Conservation (phyloP, 352 stramenopile genomes). For the Phytophthora multivora region DNA sequence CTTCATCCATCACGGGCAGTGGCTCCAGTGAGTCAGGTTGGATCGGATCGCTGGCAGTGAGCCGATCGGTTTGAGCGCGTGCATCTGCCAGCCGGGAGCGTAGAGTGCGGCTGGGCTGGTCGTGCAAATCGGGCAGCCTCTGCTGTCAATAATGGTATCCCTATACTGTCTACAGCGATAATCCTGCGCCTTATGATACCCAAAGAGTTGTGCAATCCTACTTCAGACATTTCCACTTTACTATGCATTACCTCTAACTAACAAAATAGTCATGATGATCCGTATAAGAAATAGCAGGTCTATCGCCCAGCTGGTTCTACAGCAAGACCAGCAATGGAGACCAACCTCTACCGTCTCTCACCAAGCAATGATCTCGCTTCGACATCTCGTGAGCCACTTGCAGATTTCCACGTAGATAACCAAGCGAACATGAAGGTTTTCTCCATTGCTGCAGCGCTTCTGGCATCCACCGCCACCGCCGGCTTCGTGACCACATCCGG, state of each 20-base stretch:
- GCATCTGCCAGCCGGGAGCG: slow-evolving; percentile 16
- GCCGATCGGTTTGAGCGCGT: slow-evolving; percentile 3
- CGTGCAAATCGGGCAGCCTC: slow-evolving; percentile 10
- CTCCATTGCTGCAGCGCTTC: slow-evolving; percentile 11
- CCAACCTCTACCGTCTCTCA: slow-evolving; percentile 13
- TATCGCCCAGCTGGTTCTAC: slow-evolving; percentile 10
- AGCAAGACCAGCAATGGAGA: slow-evolving; percentile 16
- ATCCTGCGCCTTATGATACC: not conserved
- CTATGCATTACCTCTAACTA: not conserved
- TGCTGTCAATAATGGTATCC: not conserved
- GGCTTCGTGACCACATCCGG: slow-evolving; percentile 38
- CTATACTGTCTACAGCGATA: slow-evolving; percentile 1
- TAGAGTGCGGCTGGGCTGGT: slow-evolving; percentile 11
- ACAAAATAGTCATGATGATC: not conserved
- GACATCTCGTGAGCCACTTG: slow-evolving; percentile 24
- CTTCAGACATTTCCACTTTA: too few relatives aligned
- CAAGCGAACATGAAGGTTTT: slow-evolving; percentile 31
- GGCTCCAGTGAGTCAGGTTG: not conserved
- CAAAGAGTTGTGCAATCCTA: too few relatives aligned
- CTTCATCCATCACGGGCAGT: slow-evolving; percentile 1
- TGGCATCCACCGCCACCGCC: slow-evolving; percentile 11
- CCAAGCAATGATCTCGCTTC: not conserved
- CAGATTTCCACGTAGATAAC: slow-evolving; percentile 21
- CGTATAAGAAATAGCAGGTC: not conserved
- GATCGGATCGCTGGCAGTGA: not conserved